phyloP scores from a whole-genome alignment of 129 eudicot genomes.

The Centella asiatica region DNA sequence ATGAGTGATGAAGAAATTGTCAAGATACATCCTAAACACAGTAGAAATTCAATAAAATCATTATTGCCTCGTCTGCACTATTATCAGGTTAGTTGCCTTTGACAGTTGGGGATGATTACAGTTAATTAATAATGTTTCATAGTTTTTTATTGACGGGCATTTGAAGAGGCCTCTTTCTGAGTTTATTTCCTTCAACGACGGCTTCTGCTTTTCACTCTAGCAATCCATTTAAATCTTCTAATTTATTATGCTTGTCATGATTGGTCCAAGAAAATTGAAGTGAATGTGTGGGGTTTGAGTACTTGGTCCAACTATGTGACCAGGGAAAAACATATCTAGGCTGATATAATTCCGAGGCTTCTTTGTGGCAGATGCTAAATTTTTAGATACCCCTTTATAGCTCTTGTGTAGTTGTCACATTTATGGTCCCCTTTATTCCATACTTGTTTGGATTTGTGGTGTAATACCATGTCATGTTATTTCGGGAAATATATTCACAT shows the following conservation, averaged over 20 bases:
- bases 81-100: conserved; percentile 47
- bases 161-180: conserved; percentile 6
- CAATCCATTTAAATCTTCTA: too few relatives aligned
- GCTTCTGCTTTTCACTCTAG: too few relatives aligned
- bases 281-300: too few relatives aligned
- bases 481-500: too few relatives aligned
- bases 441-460: neutral
- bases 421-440: neutral
- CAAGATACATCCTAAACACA: conserved; percentile 71
- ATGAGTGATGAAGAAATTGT: conserved; percentile 97
- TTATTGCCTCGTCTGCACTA: conserved; percentile 80
- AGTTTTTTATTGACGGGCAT: neutral
- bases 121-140: neutral
- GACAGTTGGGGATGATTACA: neutral
- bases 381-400: neutral
- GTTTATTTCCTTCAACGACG: too few relatives aligned
- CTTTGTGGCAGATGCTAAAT: neutral
- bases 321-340: too few relatives aligned
- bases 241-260: too few relatives aligned
- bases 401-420: neutral
- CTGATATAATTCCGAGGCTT: too few relatives aligned
- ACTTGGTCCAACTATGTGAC: too few relatives aligned
- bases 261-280: too few relatives aligned
- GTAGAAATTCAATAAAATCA: conserved; percentile 49
- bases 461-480: neutral